Evolutionary conservation across 139 green algal species (phyloP), one percentile per base, ranked within the genome.

Genomic region (Chlamydomonas sp.): DNA sequence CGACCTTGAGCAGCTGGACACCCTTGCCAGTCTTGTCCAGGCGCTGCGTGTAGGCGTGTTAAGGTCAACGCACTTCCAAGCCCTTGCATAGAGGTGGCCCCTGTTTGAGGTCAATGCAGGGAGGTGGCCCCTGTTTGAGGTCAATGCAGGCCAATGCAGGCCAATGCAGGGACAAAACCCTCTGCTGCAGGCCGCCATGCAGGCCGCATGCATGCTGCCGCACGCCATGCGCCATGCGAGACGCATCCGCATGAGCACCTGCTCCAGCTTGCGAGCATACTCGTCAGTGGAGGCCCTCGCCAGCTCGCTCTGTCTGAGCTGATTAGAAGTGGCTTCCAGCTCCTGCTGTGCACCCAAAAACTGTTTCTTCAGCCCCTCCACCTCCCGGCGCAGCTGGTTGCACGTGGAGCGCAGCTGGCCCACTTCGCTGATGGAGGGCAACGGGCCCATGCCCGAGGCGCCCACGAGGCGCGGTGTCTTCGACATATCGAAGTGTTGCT

Each of bases 1-100:
- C n/a, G 29, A 33, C 59, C 20, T 66, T 66, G 33, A 66, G 59
- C 8, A 66, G 59, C 33, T 30, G 31, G 16, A 66, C 59, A 6
- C 59, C 59, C 29, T 66, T 66, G 31, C 59, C 59, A 39, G 31
- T 66, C 59, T 66, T 66, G 13, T 66, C 59, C 31, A 66, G 29
- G 8, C 59, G 59, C 59, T 66, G 59, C 13, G 31, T 20, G 50
- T 28, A 61, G 24, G 8, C 5, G 8, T 10, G 5, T 6, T 5
- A 61, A n/a, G 50, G 8, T 30, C 24, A 61, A 61, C 22, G 6
- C 29, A 22, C 22, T n/a, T 54, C 16, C 13, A 16, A 13, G 13
- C 16, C 43, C 13, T 13, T 13, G 16, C 43, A 26, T 54, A 54
- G 16, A 26, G 13, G 43, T 13, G 16, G 43, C 43, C 43, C 13